Conservation (phyloP, 2,329 filamentous ascomycete species). For the Pseudopithomyces maydicus region DNA sequence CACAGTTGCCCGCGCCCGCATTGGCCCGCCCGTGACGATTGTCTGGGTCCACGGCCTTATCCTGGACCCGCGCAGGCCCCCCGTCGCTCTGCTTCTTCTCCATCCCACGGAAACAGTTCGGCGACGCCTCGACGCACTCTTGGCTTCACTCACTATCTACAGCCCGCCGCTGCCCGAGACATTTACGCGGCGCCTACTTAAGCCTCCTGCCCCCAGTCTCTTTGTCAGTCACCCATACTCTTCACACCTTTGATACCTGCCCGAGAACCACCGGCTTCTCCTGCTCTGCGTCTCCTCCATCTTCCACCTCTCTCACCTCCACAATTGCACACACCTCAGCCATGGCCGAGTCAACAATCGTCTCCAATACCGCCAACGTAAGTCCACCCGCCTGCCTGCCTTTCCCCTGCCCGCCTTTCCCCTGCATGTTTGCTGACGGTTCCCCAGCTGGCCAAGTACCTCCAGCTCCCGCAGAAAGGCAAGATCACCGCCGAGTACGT, state of each 20-base stretch:
- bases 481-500: constrained; percentile 92
- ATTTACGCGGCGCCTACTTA: constrained; percentile 21
- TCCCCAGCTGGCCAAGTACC: constrained; percentile 84
- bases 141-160: constrained; percentile 27
- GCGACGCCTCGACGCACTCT: constrained; percentile 33
- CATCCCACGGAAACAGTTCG: constrained; percentile 47
- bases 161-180: constrained; percentile 42
- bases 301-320: constrained; percentile 7
- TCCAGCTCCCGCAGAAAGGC: constrained; percentile 87
- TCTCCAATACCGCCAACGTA: constrained; percentile 57
- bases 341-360: constrained; percentile 47
- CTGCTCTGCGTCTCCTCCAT: too few species aligned
- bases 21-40: constrained; percentile 10
- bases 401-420: constrained; percentile 20
- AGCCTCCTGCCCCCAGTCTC: constrained; percentile 28
- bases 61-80: neutral
- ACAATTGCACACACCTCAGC: constrained; percentile 28
- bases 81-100: constrained; percentile 30
- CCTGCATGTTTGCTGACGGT: constrained; percentile 23
- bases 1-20: constrained; percentile 4
- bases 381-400: constrained; percentile 38
- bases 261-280: constrained; percentile 13
- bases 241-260: constrained; percentile 16
- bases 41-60: constrained; percentile 5
- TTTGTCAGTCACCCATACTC: constrained; percentile 25